A percentile compares a stretch with the other conserved stretches of the same genome.
Evolutionary conservation across 2,329 filamentous ascomycete genomes (phyloP).

Genomic region (Colletotrichum tanaceti): DNA sequence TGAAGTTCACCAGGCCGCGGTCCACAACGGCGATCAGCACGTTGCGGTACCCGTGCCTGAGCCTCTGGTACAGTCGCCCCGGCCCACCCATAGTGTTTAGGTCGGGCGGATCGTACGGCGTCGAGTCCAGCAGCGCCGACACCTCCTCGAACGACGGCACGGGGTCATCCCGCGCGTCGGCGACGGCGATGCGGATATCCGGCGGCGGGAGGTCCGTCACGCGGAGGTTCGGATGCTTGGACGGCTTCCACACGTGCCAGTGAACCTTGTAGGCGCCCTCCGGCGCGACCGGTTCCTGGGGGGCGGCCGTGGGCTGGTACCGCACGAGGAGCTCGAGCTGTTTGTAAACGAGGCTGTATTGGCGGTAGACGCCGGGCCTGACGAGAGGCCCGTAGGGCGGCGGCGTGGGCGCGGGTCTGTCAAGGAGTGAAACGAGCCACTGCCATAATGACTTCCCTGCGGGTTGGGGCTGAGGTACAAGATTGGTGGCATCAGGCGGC

Average conservation of each 20-base stretch:
- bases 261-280: conserved; percentile 75
- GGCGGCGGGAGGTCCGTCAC: conserved; percentile 83
- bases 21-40: conserved; percentile 91
- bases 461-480: conserved; percentile 13
- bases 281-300: conserved; percentile 45
- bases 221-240: conserved; percentile 70
- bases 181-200: conserved; percentile 86
- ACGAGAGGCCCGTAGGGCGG: conserved; percentile 67
- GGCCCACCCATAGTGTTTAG: conserved; percentile 50
- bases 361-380: conserved; percentile 72
- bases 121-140: conserved; percentile 75
- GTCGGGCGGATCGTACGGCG: conserved; percentile 74
- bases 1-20: conserved; percentile 87
- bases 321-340: conserved; percentile 79
- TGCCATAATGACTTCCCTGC: conserved; percentile 57
- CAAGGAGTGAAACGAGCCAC: conserved; percentile 65
- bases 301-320: conserved; percentile 65
- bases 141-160: conserved; percentile 82
- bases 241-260: conserved; percentile 85
- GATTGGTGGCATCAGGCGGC: conserved; percentile 48
- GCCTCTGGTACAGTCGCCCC: conserved; percentile 74
- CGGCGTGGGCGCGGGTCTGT: conserved; percentile 45
- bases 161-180: conserved; percentile 77
- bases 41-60: conserved; percentile 87
- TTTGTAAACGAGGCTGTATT: conserved; percentile 78